A percentile compares a stretch with the other conserved stretches of the same genome.
Conservation (phyloP, 768 basidiomycete genomes). For the Tylopilus balloui region DNA sequence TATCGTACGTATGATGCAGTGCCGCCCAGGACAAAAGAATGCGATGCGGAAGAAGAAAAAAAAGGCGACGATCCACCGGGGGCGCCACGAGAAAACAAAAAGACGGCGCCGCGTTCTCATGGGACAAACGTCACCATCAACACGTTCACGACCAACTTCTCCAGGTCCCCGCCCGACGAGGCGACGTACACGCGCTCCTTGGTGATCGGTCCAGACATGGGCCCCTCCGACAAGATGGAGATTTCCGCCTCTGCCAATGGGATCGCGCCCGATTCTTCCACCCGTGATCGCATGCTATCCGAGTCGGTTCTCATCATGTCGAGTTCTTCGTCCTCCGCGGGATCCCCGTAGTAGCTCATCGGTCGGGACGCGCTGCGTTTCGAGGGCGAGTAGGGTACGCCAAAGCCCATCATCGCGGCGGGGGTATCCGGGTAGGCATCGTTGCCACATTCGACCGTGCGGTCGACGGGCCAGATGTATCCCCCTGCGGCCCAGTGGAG, state of each 20-base stretch:
- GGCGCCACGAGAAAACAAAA: not conserved
- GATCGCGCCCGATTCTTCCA: slow-evolving; percentile 67
- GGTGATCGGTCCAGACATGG: slow-evolving; percentile 43
- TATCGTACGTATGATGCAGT: slow-evolving; percentile 4
- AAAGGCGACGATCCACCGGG: slow-evolving; percentile 3
- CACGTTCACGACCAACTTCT: slow-evolving; percentile 74
- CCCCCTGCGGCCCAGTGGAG: slow-evolving; percentile 81
- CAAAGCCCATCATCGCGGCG: slow-evolving; percentile 25
- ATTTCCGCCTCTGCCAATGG: slow-evolving; percentile 61
- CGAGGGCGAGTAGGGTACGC: slow-evolving; percentile 21
- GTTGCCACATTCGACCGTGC: slow-evolving; percentile 57
- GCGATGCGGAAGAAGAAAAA: not conserved
- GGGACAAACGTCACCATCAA: slow-evolving; percentile 67
- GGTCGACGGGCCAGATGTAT: slow-evolving; percentile 75
- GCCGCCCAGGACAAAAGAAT: not conserved
- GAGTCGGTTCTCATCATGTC: slow-evolving; percentile 27
- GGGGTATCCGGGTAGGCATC: slow-evolving; percentile 35
- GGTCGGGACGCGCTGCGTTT: slow-evolving; percentile 26
- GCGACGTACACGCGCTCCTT: slow-evolving; percentile 70
- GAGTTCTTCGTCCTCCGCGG: slow-evolving; percentile 35
- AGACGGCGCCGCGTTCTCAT: slow-evolving; percentile 27
- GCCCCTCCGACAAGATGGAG: slow-evolving; percentile 52
- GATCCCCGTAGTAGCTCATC: slow-evolving; percentile 43
- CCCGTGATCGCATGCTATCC: slow-evolving; percentile 45
- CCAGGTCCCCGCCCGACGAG: slow-evolving; percentile 57